A percentile compares a stretch with the other conserved stretches of the same genome.
Evolutionary conservation across 106 monocot species (phyloP).

Genomic region (Triglochin maritima): DNA sequence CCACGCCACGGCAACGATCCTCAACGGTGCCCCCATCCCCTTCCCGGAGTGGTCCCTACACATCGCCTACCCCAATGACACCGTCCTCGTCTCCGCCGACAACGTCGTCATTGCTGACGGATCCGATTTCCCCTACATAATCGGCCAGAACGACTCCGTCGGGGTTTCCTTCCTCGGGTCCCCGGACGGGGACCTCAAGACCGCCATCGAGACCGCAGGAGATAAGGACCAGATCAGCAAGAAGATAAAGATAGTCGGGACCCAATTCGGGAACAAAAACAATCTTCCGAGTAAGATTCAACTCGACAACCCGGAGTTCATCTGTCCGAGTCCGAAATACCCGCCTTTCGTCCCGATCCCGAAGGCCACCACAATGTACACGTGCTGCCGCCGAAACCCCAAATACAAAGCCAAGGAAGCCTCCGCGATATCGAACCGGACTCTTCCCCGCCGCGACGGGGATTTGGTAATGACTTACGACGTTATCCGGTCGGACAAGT

Average conservation of each 20-base stretch:
- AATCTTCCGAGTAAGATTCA: not conserved
- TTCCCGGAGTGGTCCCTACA: constrained; percentile 27
- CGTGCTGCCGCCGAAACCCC: constrained; percentile 18
- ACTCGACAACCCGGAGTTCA: constrained; percentile 31
- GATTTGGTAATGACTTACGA: constrained; percentile 73
- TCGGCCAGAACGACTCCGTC: constrained; percentile 11
- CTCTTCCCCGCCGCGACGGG: constrained; percentile 38
- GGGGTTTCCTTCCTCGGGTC: constrained; percentile 56
- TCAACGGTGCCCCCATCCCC: constrained; percentile 29
- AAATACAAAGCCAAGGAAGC: constrained; percentile 7
- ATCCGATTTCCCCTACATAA: constrained; percentile 42
- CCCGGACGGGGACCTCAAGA: constrained; percentile 52
- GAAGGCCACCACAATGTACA: constrained; percentile 7
- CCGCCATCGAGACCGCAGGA: constrained; percentile 61
- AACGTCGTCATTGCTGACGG: constrained; percentile 43
- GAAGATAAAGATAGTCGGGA: constrained; percentile 22
- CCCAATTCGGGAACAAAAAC: constrained; percentile 1
- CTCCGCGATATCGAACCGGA: constrained; percentile 3
- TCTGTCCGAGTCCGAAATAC: constrained; percentile 12
- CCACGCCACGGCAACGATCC: constrained; percentile 27
- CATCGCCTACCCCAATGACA: constrained; percentile 25
- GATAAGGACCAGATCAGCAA: constrained; percentile 44
- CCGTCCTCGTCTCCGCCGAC: constrained; percentile 47
- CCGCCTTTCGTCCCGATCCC: not conserved
- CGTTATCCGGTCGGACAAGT: constrained; percentile 42